Evolutionary conservation across 257 asterid species (phyloP).

Genomic region (Penstemon barbatus): DNA sequence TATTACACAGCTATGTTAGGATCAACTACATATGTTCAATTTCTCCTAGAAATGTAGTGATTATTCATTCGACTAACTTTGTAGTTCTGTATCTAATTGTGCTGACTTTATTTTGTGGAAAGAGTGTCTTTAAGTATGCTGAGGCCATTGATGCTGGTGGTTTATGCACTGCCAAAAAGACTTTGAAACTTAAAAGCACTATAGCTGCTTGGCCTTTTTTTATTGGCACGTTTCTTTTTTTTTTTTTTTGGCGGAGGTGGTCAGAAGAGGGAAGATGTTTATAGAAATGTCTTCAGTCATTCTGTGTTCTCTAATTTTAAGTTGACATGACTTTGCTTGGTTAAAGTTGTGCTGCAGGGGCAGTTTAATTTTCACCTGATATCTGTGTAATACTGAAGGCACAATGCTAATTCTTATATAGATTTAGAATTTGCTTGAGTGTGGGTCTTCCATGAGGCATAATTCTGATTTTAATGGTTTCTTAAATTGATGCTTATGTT

Average conservation of each 20-base stretch:
- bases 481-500: neutral
- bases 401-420: neutral
- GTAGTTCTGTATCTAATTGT: neutral
- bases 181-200: too few species aligned
- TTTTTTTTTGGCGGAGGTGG: too few species aligned
- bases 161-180: neutral
- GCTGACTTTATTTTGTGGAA: neutral
- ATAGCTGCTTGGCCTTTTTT: too few species aligned
- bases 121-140: neutral
- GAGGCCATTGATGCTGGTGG: slow-evolving; percentile 11
- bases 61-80: neutral
- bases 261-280: too few species aligned
- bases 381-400: too few species aligned
- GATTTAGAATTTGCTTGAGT: slow-evolving; percentile 8
- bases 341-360: neutral
- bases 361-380: slow-evolving; percentile 1
- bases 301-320: too few species aligned
- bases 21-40: slow-evolving; percentile 1
- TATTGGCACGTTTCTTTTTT: too few species aligned
- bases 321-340: slow-evolving; percentile 9
- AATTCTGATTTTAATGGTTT: slow-evolving; percentile 11
- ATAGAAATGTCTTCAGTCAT: too few species aligned
- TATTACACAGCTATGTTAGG: neutral
- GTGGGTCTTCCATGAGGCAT: slow-evolving; percentile 1
- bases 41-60: neutral